phyloP scores from a whole-genome alignment of 2,329 filamentous ascomycete genomes.

The Diaporthe ampelina region DNA sequence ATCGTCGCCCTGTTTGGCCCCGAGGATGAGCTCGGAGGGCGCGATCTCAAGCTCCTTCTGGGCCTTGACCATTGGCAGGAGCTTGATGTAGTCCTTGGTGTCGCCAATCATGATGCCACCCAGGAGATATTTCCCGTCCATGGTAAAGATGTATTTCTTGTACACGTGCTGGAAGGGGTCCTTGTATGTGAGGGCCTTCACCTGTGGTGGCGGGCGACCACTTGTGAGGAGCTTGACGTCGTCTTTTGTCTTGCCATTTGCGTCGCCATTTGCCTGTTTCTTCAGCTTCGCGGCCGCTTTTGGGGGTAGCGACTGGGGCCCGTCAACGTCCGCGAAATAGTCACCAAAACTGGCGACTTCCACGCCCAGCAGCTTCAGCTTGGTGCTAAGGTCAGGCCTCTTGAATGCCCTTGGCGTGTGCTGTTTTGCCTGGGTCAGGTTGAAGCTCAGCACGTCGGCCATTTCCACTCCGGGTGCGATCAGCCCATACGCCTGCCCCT shows the following conservation, averaged over 20 bases:
- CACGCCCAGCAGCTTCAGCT: slow-evolving; percentile 89
- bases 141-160: slow-evolving; percentile 93
- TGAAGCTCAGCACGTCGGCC: slow-evolving; percentile 92
- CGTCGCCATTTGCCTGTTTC: slow-evolving; percentile 45
- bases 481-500: slow-evolving; percentile 87
- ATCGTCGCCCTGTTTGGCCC: slow-evolving; percentile 79
- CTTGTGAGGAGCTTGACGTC: slow-evolving; percentile 65
- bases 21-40: slow-evolving; percentile 87
- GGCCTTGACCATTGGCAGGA: slow-evolving; percentile 88
- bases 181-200: slow-evolving; percentile 89
- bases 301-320: slow-evolving; percentile 80
- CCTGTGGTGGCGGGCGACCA: slow-evolving; percentile 69
- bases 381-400: slow-evolving; percentile 89
- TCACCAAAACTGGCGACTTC: slow-evolving; percentile 95
- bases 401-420: slow-evolving; percentile 81
- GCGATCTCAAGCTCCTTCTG: slow-evolving; percentile 84
- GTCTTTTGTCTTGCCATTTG: slow-evolving; percentile 52
- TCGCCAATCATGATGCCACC: slow-evolving; percentile 99
- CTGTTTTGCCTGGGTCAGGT: slow-evolving; percentile 85
- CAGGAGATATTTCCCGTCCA: slow-evolving; percentile 89
- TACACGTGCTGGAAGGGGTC: slow-evolving; percentile 91
- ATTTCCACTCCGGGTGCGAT: slow-evolving; percentile 93
- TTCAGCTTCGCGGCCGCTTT: slow-evolving; percentile 59
- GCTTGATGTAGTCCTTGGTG: slow-evolving; percentile 89
- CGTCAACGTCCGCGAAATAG: slow-evolving; percentile 91